A percentile compares a stretch with the other conserved stretches of the same genome.
phyloP scores from a whole-genome alignment of 2,329 filamentous ascomycete species.

The Hypoxylon sp. region DNA sequence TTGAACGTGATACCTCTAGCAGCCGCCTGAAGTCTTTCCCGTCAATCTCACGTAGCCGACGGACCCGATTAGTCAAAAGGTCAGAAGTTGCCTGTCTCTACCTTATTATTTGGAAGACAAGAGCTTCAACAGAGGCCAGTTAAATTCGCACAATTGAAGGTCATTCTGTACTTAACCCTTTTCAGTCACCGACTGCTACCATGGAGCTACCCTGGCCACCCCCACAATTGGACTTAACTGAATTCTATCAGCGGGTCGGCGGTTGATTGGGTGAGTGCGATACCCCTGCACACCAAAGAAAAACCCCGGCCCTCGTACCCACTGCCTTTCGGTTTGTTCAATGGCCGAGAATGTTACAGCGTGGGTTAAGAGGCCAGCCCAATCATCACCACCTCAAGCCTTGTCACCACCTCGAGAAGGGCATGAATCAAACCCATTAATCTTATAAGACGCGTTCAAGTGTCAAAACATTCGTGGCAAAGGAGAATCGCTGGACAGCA shows the following conservation, averaged over 20 bases:
- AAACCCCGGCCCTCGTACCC: conserved; percentile 17
- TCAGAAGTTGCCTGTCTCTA: conserved; percentile 6
- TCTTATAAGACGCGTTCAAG: conserved; percentile 34
- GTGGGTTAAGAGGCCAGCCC: conserved; percentile 27
- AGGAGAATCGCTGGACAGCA: conserved; percentile 33
- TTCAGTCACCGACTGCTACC: conserved; percentile 40
- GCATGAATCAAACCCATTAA: conserved; percentile 35
- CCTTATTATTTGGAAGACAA: not conserved
- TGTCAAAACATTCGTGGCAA: conserved; percentile 25
- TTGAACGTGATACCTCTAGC: not conserved
- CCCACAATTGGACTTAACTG: conserved; percentile 33
- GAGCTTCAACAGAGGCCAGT: conserved; percentile 10
- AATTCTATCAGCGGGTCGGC: conserved; percentile 31
- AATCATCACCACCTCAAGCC: conserved; percentile 35
- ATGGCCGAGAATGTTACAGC: conserved; percentile 44
- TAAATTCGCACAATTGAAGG: conserved; percentile 24
- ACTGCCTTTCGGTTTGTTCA: conserved; percentile 44
- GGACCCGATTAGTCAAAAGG: conserved; percentile 21
- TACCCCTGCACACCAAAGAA: conserved; percentile 19
- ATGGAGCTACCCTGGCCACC: conserved; percentile 32
- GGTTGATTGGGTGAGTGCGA: conserved; percentile 37
- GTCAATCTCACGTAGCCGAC: conserved; percentile 7
- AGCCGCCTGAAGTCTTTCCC: conserved; percentile 10
- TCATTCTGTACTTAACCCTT: conserved; percentile 25
- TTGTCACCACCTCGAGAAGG: conserved; percentile 16